phyloP scores from a whole-genome alignment of 345 rosid species.

The Anacardium occidentale region DNA sequence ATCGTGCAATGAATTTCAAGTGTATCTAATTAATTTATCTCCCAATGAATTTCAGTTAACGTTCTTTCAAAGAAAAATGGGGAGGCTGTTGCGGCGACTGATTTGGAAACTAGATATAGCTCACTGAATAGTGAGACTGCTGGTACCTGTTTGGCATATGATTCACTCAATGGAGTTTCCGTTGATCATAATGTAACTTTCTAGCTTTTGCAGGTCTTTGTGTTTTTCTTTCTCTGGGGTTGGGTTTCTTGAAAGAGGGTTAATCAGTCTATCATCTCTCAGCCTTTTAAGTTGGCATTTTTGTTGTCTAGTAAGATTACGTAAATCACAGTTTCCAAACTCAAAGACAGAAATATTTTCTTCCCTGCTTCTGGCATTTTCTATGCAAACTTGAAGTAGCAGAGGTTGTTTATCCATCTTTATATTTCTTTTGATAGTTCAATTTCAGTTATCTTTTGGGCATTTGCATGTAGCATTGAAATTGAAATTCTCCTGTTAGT shows the following conservation, averaged over 20 bases:
- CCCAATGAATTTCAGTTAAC: constrained; percentile 30
- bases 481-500: background rate
- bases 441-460: background rate
- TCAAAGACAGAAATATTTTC: background rate
- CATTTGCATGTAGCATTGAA: background rate
- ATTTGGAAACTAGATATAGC: constrained; percentile 28
- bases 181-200: constrained; percentile 43
- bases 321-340: background rate
- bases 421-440: background rate
- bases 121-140: constrained; percentile 25
- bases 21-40: constrained; percentile 3
- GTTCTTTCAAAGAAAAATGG: constrained; percentile 39
- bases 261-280: background rate
- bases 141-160: constrained; percentile 30
- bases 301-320: background rate
- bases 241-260: background rate
- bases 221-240: background rate
- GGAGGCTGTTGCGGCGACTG: constrained; percentile 31
- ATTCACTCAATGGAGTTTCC: constrained; percentile 29
- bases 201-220: background rate
- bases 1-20: too few species aligned
- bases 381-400: background rate
- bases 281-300: background rate
- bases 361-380: background rate
- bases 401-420: too few species aligned